Base-by-base conservation (phyloP, 2,329 filamentous ascomycete species). In the Nakataea oryzae region DNA sequence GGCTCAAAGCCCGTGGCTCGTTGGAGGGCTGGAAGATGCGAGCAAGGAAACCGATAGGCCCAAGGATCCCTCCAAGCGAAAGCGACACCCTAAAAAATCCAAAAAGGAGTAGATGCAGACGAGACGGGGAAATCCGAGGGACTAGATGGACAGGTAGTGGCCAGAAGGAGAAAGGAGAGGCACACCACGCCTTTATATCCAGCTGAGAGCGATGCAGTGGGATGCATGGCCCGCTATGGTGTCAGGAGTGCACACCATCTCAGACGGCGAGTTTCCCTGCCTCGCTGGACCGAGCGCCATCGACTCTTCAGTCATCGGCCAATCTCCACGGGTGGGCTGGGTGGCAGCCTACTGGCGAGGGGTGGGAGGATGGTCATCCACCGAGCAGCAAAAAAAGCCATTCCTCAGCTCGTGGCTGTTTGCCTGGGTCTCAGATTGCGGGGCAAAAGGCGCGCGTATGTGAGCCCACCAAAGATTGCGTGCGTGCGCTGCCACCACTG, bases 1-100 rank as follows among this genome's bases (percentile, higher is more conserved):
- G 71, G 69, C 70, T 70, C 70, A 70, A 60, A 59, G 34, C 58
- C 28, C 32, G 47, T 59, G 28, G 34, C 34, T 50, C 58, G 57
- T 58, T n/a, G 9, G 58, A 59, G 14, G 50, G 59, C 30, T 54
- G 17, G 61, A 66, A 59, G 47, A n/a, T 50, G 32, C n/a, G 58
- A 59, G 32, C n/a, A 59, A 47, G 27, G 24, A 27, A 47, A 59
- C 13, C 34, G 58, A 59, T 41, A 59, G 58, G 58, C 14, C 47
- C 14, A 59, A n/a, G 24, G 28, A 11, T 59, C 34, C 58, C 30
- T 59, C 58, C 58, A 24, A 59, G 21, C 56, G 32, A 50, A 61
- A 57, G 26, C 21, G 54, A 55, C 26, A 30, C 41, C 32, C 57
- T 41, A 34, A 47, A 24, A 59, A 26, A 24, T 26, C 32, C 29